Conservation (phyloP, 1,139 yeast species). For the Yamadazyma mexicana region DNA sequence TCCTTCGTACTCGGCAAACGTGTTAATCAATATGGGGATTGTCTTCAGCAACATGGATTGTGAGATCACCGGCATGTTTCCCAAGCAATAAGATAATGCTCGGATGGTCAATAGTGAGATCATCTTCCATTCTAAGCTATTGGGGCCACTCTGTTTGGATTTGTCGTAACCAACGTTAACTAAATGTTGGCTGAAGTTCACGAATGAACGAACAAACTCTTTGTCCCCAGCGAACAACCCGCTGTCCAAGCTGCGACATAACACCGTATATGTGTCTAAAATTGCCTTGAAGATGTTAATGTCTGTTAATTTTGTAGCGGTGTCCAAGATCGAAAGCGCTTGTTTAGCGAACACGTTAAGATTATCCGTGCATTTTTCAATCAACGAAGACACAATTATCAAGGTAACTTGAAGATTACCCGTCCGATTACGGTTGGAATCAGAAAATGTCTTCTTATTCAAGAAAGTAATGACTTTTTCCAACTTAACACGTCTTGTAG, state of each 20-base stretch:
- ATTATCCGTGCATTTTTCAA: conserved; percentile 77
- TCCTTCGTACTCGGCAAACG: conserved; percentile 20
- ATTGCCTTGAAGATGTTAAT: conserved; percentile 55
- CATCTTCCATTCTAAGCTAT: conserved; percentile 49
- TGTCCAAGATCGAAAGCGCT: conserved; percentile 49
- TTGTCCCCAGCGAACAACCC: conserved; percentile 74
- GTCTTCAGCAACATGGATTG: conserved; percentile 36
- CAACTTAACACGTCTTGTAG: conserved; percentile 82
- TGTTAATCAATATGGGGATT: conserved; percentile 42
- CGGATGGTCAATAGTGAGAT: conserved; percentile 47
- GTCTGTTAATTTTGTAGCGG: conserved; percentile 52
- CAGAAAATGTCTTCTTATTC: conserved; percentile 61
- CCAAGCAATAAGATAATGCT: conserved; percentile 44
- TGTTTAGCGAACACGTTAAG: conserved; percentile 76
- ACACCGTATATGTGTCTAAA: conserved; percentile 51
- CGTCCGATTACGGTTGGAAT: conserved; percentile 58
- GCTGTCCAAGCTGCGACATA: conserved; percentile 66
- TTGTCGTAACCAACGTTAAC: conserved; percentile 24
- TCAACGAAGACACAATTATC: conserved; percentile 66
- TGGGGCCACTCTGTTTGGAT: conserved; percentile 27
- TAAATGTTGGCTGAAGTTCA: conserved; percentile 38
- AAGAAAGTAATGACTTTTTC: conserved; percentile 81
- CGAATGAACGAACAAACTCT: conserved; percentile 53
- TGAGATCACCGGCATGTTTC: conserved; percentile 38
- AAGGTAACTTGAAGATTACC: conserved; percentile 87